Conservation (phyloP, 306 rosid genomes). For the Vigna radiata region DNA sequence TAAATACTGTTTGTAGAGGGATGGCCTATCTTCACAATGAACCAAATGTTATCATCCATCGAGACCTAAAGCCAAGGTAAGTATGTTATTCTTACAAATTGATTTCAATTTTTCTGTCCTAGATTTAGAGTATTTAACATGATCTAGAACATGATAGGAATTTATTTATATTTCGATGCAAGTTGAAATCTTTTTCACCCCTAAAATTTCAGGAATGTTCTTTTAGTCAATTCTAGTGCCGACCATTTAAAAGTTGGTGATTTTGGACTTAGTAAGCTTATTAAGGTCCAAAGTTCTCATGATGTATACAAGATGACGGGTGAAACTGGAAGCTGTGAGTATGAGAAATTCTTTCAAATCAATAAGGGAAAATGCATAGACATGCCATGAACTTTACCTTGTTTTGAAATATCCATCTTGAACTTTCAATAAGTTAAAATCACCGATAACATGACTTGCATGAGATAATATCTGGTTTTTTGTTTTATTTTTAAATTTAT, state of each 20-base stretch:
- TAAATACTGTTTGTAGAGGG: slow-evolving; percentile 67
- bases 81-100: slow-evolving; percentile 19
- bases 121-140: slow-evolving; percentile 13
- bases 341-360: slow-evolving; percentile 30
- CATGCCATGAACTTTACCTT: slow-evolving; percentile 13
- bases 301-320: slow-evolving; percentile 98
- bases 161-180: slow-evolving; percentile 25
- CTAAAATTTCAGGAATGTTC: slow-evolving; percentile 78
- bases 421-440: slow-evolving; percentile 1
- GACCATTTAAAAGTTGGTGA: slow-evolving; percentile 95
- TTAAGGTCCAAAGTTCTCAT: slow-evolving; percentile 78
- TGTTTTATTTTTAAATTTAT: background rate
- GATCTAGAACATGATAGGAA: slow-evolving; percentile 36
- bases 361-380: slow-evolving; percentile 26
- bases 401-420: slow-evolving; percentile 26
- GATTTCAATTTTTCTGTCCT: slow-evolving; percentile 24
- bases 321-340: slow-evolving; percentile 97
- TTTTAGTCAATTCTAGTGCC: slow-evolving; percentile 78
- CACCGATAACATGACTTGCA: background rate
- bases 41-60: slow-evolving; percentile 88
- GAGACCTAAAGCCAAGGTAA: slow-evolving; percentile 94
- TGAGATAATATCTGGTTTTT: slow-evolving; percentile 2
- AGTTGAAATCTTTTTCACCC: slow-evolving; percentile 4
- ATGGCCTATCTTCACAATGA: slow-evolving; percentile 97
- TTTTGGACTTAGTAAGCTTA: slow-evolving; percentile 94